Evolutionary conservation across 176 grass and related monocot species (phyloP), one percentile per base, ranked within the genome.

Genomic region (Raddia distichophylla): DNA sequence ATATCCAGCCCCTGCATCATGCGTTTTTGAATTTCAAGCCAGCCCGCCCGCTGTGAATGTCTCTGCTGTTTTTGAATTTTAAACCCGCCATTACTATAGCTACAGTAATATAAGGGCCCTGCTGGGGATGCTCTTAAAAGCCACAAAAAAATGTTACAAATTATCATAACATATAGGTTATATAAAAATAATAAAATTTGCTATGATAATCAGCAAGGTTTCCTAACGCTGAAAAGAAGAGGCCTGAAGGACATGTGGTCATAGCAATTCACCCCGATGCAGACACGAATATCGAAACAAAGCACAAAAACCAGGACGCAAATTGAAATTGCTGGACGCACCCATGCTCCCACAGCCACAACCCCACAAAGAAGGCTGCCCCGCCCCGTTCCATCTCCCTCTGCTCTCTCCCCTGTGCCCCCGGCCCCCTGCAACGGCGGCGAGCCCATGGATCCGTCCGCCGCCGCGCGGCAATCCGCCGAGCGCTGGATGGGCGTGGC

Each of bases 401-500:
- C 7, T 49, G 18, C 58, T 60, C 37, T 9, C 64, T 10, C 64
- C n/a, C 35, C 53, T 8, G 10, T 19, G n/a, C 1, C 14, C 20
- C 27, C 2, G 37, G 1, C 56, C 7, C 1, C 32, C 16, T 43
- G 27, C 27, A 27, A 42, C 61, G 46, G 32, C 71, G 18, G 75
- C 37, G 35, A 69, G 20, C 2, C 53, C 60, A 89, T 81, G 82
- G 84, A 80, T 63, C 49, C 89, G 27, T 43, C 35, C 54, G 69
- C 51, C 18, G 73, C 79, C 6, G 84, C 80, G 12, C 84, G 75
- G 42, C 84, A 33, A 8, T 69, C 77, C 19, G 85, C 91, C 3
- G 81, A 73, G 49, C 64, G 77, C 46, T 90, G 84, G 84, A 77
- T 93, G 4, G 87, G 73, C 51, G 76, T 93, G 35, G 81, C 87